Conservation (phyloP, 495 filamentous ascomycete species). For the Amphirosellinia nigrospora region DNA sequence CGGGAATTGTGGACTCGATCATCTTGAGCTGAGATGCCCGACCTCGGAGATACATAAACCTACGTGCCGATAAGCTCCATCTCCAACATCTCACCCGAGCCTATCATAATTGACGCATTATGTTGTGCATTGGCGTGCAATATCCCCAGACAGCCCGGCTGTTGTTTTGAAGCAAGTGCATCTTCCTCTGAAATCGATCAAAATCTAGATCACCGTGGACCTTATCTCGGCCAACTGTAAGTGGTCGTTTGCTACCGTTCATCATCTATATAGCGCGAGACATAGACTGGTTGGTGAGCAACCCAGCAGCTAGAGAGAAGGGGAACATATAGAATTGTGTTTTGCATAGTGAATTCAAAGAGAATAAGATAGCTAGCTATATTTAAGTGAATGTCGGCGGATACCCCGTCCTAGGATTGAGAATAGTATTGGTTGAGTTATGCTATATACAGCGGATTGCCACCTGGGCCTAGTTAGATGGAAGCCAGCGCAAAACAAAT, state of each 20-base stretch:
- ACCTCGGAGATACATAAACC: constrained; percentile 18
- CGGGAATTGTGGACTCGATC: constrained; percentile 12
- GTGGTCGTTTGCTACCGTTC: neutral
- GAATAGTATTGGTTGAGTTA: neutral
- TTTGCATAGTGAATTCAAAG: neutral
- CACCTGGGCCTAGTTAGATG: neutral
- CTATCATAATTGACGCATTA: neutral
- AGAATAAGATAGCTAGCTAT: neutral
- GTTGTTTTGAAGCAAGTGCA: neutral
- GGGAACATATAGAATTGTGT: neutral
- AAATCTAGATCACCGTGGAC: neutral
- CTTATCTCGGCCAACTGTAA: neutral
- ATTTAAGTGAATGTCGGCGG: neutral
- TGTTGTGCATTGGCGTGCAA: neutral
- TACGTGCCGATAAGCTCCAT: constrained; percentile 6
- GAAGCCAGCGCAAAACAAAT: neutral
- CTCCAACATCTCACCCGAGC: neutral
- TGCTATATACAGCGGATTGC: neutral
- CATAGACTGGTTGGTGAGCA: neutral
- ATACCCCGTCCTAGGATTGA: neutral
- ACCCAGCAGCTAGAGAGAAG: neutral
- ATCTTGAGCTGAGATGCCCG: constrained; percentile 3
- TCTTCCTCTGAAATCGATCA: neutral
- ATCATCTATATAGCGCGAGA: neutral
- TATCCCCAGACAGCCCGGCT: neutral